phyloP scores from a whole-genome alignment of 805 yeast genomes.

The Saccharomyces kudriavzevii region DNA sequence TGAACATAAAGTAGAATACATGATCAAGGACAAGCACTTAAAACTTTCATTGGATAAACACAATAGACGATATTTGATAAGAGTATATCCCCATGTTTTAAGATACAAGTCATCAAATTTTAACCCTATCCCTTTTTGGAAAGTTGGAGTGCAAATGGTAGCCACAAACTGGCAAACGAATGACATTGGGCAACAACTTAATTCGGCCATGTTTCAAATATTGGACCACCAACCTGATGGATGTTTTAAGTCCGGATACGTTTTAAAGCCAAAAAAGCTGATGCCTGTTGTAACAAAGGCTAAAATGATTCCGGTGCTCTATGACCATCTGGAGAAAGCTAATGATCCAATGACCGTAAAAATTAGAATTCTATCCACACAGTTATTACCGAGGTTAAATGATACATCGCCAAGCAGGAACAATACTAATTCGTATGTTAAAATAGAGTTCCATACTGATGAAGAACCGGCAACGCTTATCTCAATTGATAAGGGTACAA shows the following conservation, averaged over 20 bases:
- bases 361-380: constrained; percentile 65
- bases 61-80: constrained; percentile 63
- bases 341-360: constrained; percentile 15
- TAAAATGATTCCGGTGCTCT: constrained; percentile 20
- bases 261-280: constrained; percentile 57
- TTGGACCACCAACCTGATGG: constrained; percentile 33
- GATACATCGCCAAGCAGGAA: constrained; percentile 32
- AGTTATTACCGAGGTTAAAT: constrained; percentile 68
- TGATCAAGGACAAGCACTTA: constrained; percentile 56
- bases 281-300: constrained; percentile 24
- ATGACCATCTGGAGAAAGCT: constrained; percentile 11
- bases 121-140: constrained; percentile 74
- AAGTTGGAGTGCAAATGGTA: constrained; percentile 82
- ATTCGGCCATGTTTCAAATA: constrained; percentile 69
- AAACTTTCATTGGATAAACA: constrained; percentile 59
- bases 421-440: constrained; percentile 20
- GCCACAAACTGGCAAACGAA: constrained; percentile 96
- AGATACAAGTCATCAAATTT: constrained; percentile 75
- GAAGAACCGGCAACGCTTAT: constrained; percentile 18
- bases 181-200: constrained; percentile 82
- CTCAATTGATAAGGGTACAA: constrained; percentile 11
- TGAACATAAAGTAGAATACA: constrained; percentile 56
- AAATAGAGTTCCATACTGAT: constrained; percentile 16
- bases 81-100: constrained; percentile 80
- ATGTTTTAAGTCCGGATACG: constrained; percentile 52